Conservation (phyloP, 352 stramenopile genomes). For the Phytophthora meadii region DNA sequence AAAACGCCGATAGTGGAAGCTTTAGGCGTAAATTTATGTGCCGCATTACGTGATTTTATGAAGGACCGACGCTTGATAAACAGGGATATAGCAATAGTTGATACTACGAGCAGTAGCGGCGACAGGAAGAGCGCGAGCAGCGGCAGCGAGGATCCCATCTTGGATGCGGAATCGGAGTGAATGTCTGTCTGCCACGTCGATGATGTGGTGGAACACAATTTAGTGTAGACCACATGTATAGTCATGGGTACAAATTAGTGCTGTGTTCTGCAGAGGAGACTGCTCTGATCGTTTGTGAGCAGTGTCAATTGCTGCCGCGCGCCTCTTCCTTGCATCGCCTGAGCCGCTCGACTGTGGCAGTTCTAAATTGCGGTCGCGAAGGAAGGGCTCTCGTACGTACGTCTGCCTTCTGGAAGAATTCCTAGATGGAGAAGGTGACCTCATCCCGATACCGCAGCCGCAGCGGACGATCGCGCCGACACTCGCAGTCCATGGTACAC, state of each 20-base stretch:
- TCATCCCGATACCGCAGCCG: slow-evolving; percentile 9
- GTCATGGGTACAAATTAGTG: background rate
- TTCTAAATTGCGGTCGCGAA: slow-evolving; percentile 23
- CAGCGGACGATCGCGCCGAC: slow-evolving; percentile 22
- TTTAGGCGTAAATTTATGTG: slow-evolving; percentile 5
- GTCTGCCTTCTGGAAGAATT: background rate
- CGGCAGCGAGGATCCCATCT: slow-evolving; percentile 2
- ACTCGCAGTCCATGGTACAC: slow-evolving; percentile 39
- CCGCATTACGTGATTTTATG: slow-evolving; percentile 32
- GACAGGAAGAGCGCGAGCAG: slow-evolving; percentile 25
- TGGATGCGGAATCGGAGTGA: slow-evolving; percentile 8
- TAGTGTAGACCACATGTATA: slow-evolving; percentile 1
- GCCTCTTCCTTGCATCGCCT: slow-evolving; percentile 3
- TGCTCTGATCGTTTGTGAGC: slow-evolving; percentile 5
- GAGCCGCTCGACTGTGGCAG: background rate
- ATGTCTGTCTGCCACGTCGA: background rate
- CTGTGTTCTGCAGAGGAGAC: slow-evolving; percentile 2
- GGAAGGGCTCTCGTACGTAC: background rate
- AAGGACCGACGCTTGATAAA: slow-evolving; percentile 55
- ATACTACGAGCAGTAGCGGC: slow-evolving; percentile 34
- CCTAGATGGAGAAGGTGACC: slow-evolving; percentile 26
- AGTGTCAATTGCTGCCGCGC: slow-evolving; percentile 8
- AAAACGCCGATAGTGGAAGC: slow-evolving; percentile 90
- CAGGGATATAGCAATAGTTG: slow-evolving; percentile 34
- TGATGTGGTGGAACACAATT: slow-evolving; percentile 1